Percentiles rank a stretch among this genome's conserved stretches.
phyloP scores from a whole-genome alignment of 192 early-diverging fungal species.

The Umbelopsis sp. region DNA sequence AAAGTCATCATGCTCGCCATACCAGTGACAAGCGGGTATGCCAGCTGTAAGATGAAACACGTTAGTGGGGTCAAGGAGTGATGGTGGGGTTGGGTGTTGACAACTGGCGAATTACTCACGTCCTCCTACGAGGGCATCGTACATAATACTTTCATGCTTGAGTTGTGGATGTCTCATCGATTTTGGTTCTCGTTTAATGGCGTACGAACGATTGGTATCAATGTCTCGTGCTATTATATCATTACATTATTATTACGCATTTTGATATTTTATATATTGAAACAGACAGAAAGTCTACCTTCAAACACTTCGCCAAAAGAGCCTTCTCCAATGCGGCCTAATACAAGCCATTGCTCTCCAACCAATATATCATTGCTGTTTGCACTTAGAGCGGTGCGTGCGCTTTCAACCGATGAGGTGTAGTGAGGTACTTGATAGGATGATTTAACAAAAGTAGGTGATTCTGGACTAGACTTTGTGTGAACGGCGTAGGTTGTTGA shows the following conservation, averaged over 20 bases:
- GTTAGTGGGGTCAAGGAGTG: too few species aligned
- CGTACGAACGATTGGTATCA: slow-evolving; percentile 44
- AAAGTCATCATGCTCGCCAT: slow-evolving; percentile 49
- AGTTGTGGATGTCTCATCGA: slow-evolving; percentile 47
- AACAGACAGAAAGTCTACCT: slow-evolving; percentile 52
- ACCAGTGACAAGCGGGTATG: slow-evolving; percentile 56
- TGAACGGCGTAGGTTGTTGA: background rate
- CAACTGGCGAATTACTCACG: slow-evolving; percentile 48
- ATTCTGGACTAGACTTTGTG: background rate
- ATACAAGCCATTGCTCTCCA: slow-evolving; percentile 53
- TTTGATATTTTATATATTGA: too few species aligned
- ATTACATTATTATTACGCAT: background rate
- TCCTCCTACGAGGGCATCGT: slow-evolving; percentile 45
- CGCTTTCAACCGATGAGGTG: slow-evolving; percentile 13
- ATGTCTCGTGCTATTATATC: slow-evolving; percentile 44
- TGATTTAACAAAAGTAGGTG: slow-evolving; percentile 9
- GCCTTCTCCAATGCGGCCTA: slow-evolving; percentile 62
- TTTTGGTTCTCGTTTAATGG: slow-evolving; percentile 53
- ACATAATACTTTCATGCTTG: slow-evolving; percentile 48
- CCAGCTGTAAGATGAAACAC: slow-evolving; percentile 30
- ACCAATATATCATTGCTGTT: slow-evolving; percentile 38
- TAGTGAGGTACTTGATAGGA: slow-evolving; percentile 8
- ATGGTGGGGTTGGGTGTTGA: background rate
- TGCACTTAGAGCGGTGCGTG: slow-evolving; percentile 18
- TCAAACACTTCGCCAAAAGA: slow-evolving; percentile 65